Percentiles rank a stretch among this genome's conserved stretches.
phyloP scores from a whole-genome alignment of 345 rosid species.

The Combretum micranthum region DNA sequence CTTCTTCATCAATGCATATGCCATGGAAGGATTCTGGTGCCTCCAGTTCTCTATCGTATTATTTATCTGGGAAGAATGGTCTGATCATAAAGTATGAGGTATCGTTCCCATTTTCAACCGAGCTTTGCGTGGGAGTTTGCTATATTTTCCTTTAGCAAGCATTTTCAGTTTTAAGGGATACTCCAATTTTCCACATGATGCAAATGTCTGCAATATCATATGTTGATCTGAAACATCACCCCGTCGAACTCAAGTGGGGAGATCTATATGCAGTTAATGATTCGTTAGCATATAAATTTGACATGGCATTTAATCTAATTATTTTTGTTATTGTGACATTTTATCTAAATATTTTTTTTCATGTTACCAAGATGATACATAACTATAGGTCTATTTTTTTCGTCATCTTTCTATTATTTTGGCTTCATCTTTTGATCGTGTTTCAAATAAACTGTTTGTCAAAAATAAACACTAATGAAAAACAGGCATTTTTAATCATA shows the following conservation, averaged over 20 bases:
- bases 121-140: constrained; percentile 46
- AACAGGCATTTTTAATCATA: too few species aligned
- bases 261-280: too few species aligned
- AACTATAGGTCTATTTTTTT: too few species aligned
- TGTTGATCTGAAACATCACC: constrained; percentile 29
- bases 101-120: constrained; percentile 45
- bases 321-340: too few species aligned
- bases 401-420: too few species aligned
- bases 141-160: constrained; percentile 29
- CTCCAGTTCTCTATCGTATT: constrained; percentile 26
- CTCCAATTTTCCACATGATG: constrained; percentile 41
- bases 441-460: too few species aligned
- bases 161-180: constrained; percentile 38
- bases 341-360: too few species aligned
- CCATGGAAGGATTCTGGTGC: constrained; percentile 29
- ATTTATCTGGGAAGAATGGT: constrained; percentile 33
- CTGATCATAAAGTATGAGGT: constrained; percentile 44
- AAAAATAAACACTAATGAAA: too few species aligned
- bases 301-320: too few species aligned
- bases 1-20: constrained; percentile 58
- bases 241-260: constrained; percentile 62
- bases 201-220: constrained; percentile 44
- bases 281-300: too few species aligned
- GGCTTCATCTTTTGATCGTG: too few species aligned
- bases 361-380: too few species aligned